A percentile compares a stretch with the other conserved stretches of the same genome.
phyloP scores from a whole-genome alignment of 371 early-diverging fungal species.

The Smittium culicis region DNA sequence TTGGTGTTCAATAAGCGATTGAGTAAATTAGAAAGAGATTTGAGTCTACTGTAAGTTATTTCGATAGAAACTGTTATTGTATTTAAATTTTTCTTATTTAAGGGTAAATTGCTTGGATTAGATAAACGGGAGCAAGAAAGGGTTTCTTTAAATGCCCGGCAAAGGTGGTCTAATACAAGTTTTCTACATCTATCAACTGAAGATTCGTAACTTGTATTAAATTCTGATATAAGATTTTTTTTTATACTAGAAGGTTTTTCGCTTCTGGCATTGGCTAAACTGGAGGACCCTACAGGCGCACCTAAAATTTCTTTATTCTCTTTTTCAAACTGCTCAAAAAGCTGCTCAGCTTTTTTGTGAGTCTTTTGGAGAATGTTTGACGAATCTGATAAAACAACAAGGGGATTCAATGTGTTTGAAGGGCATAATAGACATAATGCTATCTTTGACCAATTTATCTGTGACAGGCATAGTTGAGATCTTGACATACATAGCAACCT shows the following conservation, averaged over 20 bases:
- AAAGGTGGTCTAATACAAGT: conserved; percentile 27
- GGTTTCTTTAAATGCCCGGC: conserved; percentile 29
- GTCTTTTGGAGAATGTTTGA: background rate
- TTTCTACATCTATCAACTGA: conserved; percentile 21
- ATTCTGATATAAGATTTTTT: background rate
- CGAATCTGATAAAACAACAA: background rate
- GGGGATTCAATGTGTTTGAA: background rate
- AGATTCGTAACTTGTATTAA: background rate
- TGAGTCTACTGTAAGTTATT: conserved; percentile 20
- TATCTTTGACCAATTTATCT: conserved; percentile 9
- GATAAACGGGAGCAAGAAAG: background rate
- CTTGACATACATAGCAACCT: conserved; percentile 2
- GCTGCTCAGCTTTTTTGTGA: background rate
- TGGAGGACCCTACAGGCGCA: too few species aligned
- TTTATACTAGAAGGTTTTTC: too few species aligned
- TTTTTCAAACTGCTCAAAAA: background rate
- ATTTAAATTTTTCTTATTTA: background rate
- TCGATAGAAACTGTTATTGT: conserved; percentile 8
- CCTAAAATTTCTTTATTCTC: too few species aligned
- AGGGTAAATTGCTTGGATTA: conserved; percentile 14
- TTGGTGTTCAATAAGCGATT: conserved; percentile 47
- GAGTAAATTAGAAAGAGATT: conserved; percentile 32
- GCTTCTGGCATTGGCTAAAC: too few species aligned
- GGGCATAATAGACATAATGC: conserved; percentile 9
- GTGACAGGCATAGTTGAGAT: conserved; percentile 6